Evolutionary conservation across 768 basidiomycete species (phyloP).

Genomic region (Phlebiopsis gigantea): DNA sequence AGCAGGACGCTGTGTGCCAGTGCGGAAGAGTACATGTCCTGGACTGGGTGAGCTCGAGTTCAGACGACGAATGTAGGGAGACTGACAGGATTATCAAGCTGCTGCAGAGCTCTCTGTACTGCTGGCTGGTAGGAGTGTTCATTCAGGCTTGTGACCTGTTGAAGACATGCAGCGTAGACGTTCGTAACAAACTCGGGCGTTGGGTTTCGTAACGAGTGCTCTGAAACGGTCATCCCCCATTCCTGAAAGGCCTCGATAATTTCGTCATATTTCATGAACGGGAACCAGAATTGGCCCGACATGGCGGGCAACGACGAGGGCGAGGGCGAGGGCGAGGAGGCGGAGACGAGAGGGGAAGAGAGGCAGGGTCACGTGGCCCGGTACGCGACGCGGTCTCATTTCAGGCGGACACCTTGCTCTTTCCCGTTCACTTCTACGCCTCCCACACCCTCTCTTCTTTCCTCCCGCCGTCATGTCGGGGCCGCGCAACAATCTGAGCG

Average conservation of each 20-base stretch:
- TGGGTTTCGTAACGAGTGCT: constrained; percentile 64
- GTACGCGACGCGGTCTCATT: constrained; percentile 7
- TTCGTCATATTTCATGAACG: constrained; percentile 58
- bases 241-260: constrained; percentile 59
- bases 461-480: background rate
- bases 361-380: constrained; percentile 1
- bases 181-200: constrained; percentile 65
- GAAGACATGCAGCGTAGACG: constrained; percentile 67
- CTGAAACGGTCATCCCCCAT: constrained; percentile 64
- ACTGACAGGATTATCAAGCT: constrained; percentile 50
- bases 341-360: background rate
- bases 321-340: background rate
- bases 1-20: constrained; percentile 60
- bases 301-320: constrained; percentile 2
- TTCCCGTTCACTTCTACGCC: background rate
- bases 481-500: constrained; percentile 36
- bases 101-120: constrained; percentile 46
- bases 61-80: background rate
- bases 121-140: constrained; percentile 56
- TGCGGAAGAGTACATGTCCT: constrained; percentile 66
- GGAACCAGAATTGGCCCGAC: constrained; percentile 48
- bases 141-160: constrained; percentile 62
- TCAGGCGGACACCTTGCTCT: background rate
- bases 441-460: background rate
- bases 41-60: background rate